Evolutionary conservation across 176 grass and related monocot genomes (phyloP).

Genomic region (Phyllostachys edulis): DNA sequence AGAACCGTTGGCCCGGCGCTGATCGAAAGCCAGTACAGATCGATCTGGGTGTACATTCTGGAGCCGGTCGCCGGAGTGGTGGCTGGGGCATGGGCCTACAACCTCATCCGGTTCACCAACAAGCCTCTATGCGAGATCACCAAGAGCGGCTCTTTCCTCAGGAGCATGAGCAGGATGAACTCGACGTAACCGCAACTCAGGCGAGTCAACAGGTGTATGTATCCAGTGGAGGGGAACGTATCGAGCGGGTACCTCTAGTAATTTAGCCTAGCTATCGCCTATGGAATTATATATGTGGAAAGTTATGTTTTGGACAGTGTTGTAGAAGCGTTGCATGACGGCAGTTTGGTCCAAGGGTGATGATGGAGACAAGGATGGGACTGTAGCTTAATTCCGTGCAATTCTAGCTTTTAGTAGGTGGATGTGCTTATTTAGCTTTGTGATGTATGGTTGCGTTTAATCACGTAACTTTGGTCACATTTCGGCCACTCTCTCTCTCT

Average conservation of each 20-base stretch:
- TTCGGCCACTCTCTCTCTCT: neutral
- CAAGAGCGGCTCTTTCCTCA: conserved; percentile 81
- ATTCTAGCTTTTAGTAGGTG: neutral
- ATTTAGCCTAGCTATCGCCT: neutral
- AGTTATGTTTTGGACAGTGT: neutral
- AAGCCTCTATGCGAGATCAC: conserved; percentile 93
- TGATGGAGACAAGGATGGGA: neutral
- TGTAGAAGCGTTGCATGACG: neutral
- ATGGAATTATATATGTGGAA: neutral
- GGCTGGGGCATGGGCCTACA: conserved; percentile 86
- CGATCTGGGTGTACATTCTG: conserved; percentile 85
- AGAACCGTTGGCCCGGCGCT: conserved; percentile 71
- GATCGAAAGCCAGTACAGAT: conserved; percentile 47
- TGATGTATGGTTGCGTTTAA: neutral
- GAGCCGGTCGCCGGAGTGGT: conserved; percentile 62
- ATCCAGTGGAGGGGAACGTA: neutral
- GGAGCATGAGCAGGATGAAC: conserved; percentile 60
- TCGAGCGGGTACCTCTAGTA: neutral
- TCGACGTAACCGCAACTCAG: neutral
- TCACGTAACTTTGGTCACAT: neutral
- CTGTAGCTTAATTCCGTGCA: neutral
- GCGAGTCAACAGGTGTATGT: too few relatives aligned
- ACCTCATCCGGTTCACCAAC: conserved; percentile 98
- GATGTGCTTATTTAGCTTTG: neutral
- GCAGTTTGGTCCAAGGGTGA: neutral